These are phyloP conservation scores for Laburnicola sp. DNA, from an alignment of 2,329 filamentous ascomycete species.

Conservation along the genomic window DNA sequence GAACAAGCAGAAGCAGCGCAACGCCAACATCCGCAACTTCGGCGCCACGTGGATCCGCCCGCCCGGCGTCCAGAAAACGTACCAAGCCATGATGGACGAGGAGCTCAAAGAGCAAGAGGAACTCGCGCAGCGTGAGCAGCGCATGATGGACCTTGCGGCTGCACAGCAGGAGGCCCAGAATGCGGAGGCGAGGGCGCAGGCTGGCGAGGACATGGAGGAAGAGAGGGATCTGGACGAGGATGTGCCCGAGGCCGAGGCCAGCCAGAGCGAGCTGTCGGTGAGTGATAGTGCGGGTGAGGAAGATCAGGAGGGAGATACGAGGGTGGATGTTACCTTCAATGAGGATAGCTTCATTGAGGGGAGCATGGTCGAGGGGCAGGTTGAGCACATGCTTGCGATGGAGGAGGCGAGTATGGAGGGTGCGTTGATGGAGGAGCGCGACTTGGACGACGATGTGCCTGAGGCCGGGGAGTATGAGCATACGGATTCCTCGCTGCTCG, in stretches of 20 bases:
- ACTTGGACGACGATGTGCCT: constrained; percentile 56
- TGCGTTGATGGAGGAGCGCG: constrained; percentile 52
- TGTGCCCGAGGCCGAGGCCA: constrained; percentile 41
- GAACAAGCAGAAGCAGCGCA: constrained; percentile 72
- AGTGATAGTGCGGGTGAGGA: constrained; percentile 45
- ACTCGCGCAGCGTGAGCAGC: constrained; percentile 69
- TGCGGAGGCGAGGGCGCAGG: constrained; percentile 47
- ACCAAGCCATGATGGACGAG: constrained; percentile 89
- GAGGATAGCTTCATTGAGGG: constrained; percentile 54
- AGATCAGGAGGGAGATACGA: constrained; percentile 2
- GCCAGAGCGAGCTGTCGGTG: constrained; percentile 43
- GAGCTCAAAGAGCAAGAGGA: constrained; percentile 86
- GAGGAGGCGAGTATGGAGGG: constrained; percentile 54
- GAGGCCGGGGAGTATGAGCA: constrained; percentile 59
- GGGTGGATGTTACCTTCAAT: constrained; percentile 55
- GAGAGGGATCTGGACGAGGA: constrained; percentile 49
- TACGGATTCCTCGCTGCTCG: constrained; percentile 57
- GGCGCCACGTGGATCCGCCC: constrained; percentile 90
- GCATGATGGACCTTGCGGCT: constrained; percentile 71
- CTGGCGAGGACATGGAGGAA: constrained; percentile 45
- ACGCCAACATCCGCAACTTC: constrained; percentile 81
- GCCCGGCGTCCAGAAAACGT: constrained; percentile 83
- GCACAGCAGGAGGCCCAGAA: constrained; percentile 53
- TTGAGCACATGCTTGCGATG: constrained; percentile 46
- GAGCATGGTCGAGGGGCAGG: constrained; percentile 45